These are phyloP conservation scores for Babesia divergens DNA, from an alignment of 169 alveolate genomes.

Conservation along the genomic window DNA sequence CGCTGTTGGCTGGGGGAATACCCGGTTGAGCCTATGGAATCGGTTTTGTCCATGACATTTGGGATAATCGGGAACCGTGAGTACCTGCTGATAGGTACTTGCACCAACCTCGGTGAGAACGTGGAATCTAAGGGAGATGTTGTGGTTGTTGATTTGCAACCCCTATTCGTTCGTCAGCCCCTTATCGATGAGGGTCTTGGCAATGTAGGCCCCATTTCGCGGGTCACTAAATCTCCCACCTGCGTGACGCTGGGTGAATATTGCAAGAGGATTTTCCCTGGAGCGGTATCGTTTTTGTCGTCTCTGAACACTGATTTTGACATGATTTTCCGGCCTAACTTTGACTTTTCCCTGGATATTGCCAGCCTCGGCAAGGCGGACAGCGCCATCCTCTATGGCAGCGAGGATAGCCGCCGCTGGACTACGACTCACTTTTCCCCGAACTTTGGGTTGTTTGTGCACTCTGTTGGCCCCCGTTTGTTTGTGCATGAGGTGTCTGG, in stretches of 20 bases:
- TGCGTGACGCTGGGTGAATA: conserved; percentile 7
- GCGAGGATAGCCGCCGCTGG: conserved; percentile 29
- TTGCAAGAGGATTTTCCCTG: conserved; percentile 52
- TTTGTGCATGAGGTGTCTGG: conserved; percentile 58
- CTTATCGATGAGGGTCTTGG: background rate
- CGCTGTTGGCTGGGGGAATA: conserved; percentile 31
- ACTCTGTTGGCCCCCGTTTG: conserved; percentile 55
- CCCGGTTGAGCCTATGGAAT: conserved; percentile 37
- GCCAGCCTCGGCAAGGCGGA: background rate
- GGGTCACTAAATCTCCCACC: background rate
- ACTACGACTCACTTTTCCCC: conserved; percentile 23
- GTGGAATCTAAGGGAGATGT: conserved; percentile 58
- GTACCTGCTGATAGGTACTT: conserved; percentile 50
- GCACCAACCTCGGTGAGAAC: conserved; percentile 57
- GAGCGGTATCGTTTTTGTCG: conserved; percentile 45
- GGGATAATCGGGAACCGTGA: conserved; percentile 54
- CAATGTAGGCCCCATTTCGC: background rate
- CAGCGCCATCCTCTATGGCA: conserved; percentile 6
- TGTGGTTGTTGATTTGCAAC: conserved; percentile 29
- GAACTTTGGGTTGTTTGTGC: conserved; percentile 40
- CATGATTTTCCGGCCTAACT: conserved; percentile 25
- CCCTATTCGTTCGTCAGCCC: conserved; percentile 11
- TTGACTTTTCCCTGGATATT: conserved; percentile 19
- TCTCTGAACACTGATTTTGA: conserved; percentile 41
- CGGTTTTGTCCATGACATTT: conserved; percentile 46